Base-by-base conservation (phyloP, 2,329 filamentous ascomycete genomes). In the Rasamsonia emersonii region DNA sequence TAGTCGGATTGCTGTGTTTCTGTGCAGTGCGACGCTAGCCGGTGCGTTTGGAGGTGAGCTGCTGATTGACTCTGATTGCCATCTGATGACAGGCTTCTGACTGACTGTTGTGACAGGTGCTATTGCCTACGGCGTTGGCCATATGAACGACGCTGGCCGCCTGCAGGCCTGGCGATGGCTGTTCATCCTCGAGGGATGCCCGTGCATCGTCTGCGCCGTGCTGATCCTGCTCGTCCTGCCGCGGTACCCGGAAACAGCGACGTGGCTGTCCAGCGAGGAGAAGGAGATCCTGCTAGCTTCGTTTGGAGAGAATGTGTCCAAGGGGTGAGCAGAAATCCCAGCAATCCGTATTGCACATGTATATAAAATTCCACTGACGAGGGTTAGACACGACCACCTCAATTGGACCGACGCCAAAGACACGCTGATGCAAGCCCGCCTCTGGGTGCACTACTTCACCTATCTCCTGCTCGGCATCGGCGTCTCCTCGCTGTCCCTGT, bases 181-280 rank as follows among this genome's bases (percentile, higher is more conserved):
- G 24, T 18, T 37, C 18, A 18, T 40, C 33, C 19, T 58, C 18
- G 60, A 64, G 38, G 60, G 60, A 4, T 9, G 36, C 9, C 33
- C 36, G 8, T 36, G 33, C 1, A 35, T 39, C n/a, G 21, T 39
- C 9, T 16, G 23, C 9, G 33, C 33, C 9, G 15, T 39, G n/a
- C 28, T 42, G 3, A 48, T 52, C 16, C 59, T 51, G 35, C 56
- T 50, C 34, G 46, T 55, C 34, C 53, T 61, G 2, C 48, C 46
- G 11, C 55, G 62, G 30, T 45, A 42, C 17, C 53, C 53, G 3
- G 46, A 49, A 13, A 45, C 39, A 5, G 51, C 50, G 4, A 40
- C 41, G 6, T 59, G 50, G 32, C 49, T 59, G 18, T 48, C 33
- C 1, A 36, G 41, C 1, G 42, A 52, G 25, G 53, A 56, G 29